phyloP scores from a whole-genome alignment of 306 rosid genomes.

The Ammopiptanthus mongolicus region DNA sequence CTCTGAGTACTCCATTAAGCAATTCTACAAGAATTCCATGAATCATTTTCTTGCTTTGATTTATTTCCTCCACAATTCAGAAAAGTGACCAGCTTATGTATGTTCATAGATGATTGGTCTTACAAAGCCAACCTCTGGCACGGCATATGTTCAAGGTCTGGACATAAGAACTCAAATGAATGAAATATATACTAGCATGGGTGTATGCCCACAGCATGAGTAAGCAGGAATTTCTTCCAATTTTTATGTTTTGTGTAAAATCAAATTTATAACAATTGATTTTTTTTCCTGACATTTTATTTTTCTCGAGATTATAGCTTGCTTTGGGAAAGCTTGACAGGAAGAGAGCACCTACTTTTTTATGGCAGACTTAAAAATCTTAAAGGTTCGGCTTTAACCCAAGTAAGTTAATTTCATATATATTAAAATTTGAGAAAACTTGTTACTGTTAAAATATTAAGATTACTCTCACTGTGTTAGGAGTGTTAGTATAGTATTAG shows the following conservation, averaged over 20 bases:
- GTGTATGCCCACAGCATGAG: conserved; percentile 95
- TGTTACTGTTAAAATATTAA: background rate
- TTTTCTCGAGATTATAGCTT: conserved; percentile 41
- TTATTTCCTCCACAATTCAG: conserved; percentile 7
- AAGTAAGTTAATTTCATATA: conserved; percentile 43
- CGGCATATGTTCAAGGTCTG: conserved; percentile 68
- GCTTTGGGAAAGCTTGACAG: conserved; percentile 81
- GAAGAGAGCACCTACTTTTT: conserved; percentile 89
- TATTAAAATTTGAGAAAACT: background rate
- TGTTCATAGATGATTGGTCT: conserved; percentile 85
- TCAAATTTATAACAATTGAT: background rate
- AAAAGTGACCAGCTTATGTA: conserved; percentile 3
- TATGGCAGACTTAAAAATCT: conserved; percentile 93
- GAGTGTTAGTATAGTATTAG: background rate
- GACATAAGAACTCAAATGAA: conserved; percentile 68
- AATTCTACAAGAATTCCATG: background rate
- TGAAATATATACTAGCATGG: conserved; percentile 79
- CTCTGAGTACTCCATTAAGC: background rate
- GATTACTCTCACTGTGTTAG: background rate
- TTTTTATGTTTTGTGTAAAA: background rate
- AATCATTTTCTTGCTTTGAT: background rate
- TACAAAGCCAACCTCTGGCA: conserved; percentile 71
- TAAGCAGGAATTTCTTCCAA: conserved; percentile 38
- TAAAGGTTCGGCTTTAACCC: conserved; percentile 54
- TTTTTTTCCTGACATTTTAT: background rate